Conservation (phyloP, 305 asterid species). For the Rubia tinctorum region DNA sequence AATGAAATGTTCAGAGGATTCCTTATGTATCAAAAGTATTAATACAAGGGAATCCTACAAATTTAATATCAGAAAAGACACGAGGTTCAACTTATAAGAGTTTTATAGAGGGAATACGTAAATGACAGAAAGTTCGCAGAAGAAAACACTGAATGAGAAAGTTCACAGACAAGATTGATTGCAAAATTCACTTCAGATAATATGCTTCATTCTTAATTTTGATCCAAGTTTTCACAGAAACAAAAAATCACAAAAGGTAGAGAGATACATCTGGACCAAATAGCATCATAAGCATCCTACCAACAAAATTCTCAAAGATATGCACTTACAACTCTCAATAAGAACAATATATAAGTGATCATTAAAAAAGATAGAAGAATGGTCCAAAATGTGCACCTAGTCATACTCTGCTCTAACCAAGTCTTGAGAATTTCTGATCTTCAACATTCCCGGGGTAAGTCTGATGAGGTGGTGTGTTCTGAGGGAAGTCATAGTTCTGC, state of each 20-base stretch:
- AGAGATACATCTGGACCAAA: not conserved
- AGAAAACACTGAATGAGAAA: not conserved
- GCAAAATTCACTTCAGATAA: not conserved
- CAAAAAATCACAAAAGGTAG: not conserved
- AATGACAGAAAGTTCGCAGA: not conserved
- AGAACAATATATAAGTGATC: constrained; percentile 28
- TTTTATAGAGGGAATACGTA: not conserved
- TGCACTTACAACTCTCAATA: not conserved
- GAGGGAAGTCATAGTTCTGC: constrained; percentile 20
- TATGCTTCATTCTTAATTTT: not conserved
- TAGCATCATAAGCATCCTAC: not conserved
- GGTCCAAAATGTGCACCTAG: constrained; percentile 24
- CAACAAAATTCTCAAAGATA: not conserved
- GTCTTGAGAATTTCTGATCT: constrained; percentile 19
- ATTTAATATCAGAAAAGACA: not conserved
- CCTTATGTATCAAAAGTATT: not conserved
- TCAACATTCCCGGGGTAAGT: not conserved
- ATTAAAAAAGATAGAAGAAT: constrained; percentile 25
- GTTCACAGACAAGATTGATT: not conserved
- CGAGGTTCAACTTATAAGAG: not conserved
- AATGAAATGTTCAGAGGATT: not conserved
- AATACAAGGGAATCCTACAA: not conserved
- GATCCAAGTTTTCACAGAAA: not conserved
- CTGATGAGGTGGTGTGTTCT: constrained; percentile 24
- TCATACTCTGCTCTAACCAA: constrained; percentile 23